These are phyloP conservation scores for Tuber umbilicatum DNA, from an alignment of 495 filamentous ascomycete species.

Conservation along the genomic window DNA sequence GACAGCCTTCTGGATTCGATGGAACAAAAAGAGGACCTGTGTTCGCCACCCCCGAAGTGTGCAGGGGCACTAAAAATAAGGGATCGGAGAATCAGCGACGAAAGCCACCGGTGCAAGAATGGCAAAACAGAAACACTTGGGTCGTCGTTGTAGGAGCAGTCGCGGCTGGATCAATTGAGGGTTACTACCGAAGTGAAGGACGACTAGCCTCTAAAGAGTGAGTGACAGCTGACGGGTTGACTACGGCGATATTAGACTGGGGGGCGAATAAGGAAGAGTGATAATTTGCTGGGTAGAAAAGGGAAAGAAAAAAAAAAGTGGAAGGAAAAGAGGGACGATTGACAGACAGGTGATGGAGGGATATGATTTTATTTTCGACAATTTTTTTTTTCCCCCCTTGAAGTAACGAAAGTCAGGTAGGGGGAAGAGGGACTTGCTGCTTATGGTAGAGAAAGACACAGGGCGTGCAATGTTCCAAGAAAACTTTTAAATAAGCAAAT, in stretches of 20 bases:
- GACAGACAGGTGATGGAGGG: neutral
- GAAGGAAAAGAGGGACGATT: neutral
- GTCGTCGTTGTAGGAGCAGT: neutral
- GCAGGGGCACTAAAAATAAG: slow-evolving; percentile 37
- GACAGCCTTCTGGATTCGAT: neutral
- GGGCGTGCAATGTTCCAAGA: slow-evolving; percentile 1
- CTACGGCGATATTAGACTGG: neutral
- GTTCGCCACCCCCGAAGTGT: slow-evolving; percentile 8
- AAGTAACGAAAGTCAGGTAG: neutral
- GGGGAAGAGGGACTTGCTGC: neutral
- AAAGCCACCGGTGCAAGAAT: neutral
- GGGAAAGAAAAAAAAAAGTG: neutral
- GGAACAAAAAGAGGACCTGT: neutral
- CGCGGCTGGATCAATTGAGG: neutral
- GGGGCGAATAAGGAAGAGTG: neutral
- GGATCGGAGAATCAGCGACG: slow-evolving; percentile 16
- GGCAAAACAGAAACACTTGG: slow-evolving; percentile 3
- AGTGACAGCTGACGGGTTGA: neutral
- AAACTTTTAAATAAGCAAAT: slow-evolving; percentile 3
- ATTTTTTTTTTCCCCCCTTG: neutral
- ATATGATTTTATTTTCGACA: neutral
- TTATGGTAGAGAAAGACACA: neutral
- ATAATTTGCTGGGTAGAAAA: neutral
- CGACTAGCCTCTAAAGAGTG: neutral
- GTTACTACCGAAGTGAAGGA: neutral